Conservation (phyloP, 2,329 filamentous ascomycete genomes). For the Sclerotinia minor region DNA sequence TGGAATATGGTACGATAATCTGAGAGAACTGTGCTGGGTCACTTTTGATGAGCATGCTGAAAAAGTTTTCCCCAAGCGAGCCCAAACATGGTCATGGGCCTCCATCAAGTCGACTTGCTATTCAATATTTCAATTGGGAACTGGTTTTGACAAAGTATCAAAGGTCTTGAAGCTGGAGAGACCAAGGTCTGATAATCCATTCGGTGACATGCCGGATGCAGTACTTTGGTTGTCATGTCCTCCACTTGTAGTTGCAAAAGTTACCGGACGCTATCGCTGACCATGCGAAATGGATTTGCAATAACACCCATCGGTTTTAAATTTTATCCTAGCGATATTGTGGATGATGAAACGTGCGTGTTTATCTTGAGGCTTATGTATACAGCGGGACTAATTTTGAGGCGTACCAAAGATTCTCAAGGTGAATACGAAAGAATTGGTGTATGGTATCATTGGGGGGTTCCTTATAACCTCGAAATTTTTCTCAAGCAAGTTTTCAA, state of each 20-base stretch:
- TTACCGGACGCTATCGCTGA: rapidly evolving
- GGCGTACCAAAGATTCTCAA: rapidly evolving
- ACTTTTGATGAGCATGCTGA: neutral
- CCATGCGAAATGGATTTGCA: neutral
- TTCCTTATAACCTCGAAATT: too few species aligned
- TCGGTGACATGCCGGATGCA: neutral
- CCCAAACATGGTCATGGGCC: neutral
- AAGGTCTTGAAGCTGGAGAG: neutral
- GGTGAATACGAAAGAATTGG: neutral
- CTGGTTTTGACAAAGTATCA: neutral
- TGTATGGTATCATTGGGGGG: too few species aligned
- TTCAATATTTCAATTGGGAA: too few species aligned
- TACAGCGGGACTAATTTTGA: neutral
- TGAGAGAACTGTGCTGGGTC: neutral
- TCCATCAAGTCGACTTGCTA: neutral
- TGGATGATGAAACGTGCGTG: neutral
- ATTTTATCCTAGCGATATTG: too few species aligned
- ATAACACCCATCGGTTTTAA: too few species aligned
- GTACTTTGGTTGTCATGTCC: neutral
- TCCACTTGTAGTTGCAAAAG: neutral
- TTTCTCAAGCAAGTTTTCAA: neutral
- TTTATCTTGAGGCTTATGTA: neutral
- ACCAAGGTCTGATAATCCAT: neutral
- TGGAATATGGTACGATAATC: neutral
- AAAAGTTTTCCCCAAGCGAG: neutral